Base-by-base conservation (phyloP, 176 grass and related monocot species). In the Aegilops speltoides region DNA sequence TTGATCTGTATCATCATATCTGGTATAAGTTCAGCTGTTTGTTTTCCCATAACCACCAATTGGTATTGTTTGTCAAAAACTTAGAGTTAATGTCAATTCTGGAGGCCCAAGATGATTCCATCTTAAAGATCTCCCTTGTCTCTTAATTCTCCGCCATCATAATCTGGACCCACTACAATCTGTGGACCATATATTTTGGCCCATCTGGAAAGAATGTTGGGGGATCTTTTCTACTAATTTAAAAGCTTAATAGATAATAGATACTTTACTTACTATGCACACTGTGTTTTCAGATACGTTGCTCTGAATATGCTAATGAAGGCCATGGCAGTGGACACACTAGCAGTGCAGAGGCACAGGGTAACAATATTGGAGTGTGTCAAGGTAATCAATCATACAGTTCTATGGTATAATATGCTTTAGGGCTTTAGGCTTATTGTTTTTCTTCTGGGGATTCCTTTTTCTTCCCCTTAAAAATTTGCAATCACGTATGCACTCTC, bases 341-440 rank as follows among this genome's bases (percentile, higher is more conserved):
- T 97, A 93, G 92, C 97, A 28, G 97, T 99, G 76, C 94, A 99
- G 87, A 99, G 97, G 88, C 97, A 99, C 85, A 89, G 92, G 75
- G 80, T 83, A 82, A 99, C 97, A 38, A 99, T 99, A 78, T 78
- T 99, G 72, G 97, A 99, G 85, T 99, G 97, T 76, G 97, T 97
- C 63, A 99, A 99, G 94, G 97, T 99, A 91, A 88, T 33, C 8
- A 52, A 45, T 46, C 29, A 31, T 76, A 48, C 31, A 86, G 65
- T 50, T 85, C 48, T 54, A 52, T 6, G 46, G 14, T 57, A 20
- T 36, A 22, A 22, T 64, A 71, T 50, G 23, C 41, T 65, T 9
- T 52, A 31, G 37, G 10, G 23, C 41, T 65, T 8, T 54, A 32
- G 38, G 10, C 46, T 86, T 74, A 64, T 88, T 34, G n/a, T 16